phyloP scores from a whole-genome alignment of 345 rosid genomes.

The Hibiscus syriacus region DNA sequence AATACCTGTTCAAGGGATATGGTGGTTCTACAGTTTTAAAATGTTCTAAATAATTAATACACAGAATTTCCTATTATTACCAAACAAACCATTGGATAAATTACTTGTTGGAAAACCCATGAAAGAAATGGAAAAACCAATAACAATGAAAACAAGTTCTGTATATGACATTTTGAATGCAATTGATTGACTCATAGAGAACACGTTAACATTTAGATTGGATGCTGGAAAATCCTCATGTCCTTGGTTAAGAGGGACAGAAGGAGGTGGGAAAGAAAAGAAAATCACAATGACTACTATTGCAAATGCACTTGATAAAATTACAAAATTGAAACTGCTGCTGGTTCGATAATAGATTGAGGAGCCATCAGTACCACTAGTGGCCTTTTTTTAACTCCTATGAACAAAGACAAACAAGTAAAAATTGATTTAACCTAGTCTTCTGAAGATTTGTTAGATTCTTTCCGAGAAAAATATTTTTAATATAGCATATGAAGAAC shows the following conservation, averaged over 20 bases:
- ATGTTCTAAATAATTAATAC: not conserved
- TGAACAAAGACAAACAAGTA: not conserved
- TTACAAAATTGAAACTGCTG: not conserved
- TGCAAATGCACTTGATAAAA: not conserved
- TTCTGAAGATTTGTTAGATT: not conserved
- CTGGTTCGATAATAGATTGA: not conserved
- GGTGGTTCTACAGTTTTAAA: not conserved
- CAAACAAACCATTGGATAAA: not conserved
- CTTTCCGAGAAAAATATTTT: not conserved
- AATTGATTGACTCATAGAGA: not conserved
- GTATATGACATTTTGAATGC: not conserved
- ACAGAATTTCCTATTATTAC: not conserved
- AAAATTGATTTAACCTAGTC: not conserved
- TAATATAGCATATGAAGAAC: not conserved
- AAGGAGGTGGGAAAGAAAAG: not conserved
- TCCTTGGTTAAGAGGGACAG: not conserved
- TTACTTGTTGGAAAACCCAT: not conserved
- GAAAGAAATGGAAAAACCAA: not conserved
- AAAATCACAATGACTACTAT: not conserved
- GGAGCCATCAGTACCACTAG: not conserved
- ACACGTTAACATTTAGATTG: not conserved
- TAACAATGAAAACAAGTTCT: not conserved
- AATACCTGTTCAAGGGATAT: not conserved
- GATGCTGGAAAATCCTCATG: not conserved
- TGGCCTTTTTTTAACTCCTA: not conserved